These are phyloP conservation scores for Marsdenia floribunda DNA, from an alignment of 257 asterid genomes.

Conservation along the genomic window DNA sequence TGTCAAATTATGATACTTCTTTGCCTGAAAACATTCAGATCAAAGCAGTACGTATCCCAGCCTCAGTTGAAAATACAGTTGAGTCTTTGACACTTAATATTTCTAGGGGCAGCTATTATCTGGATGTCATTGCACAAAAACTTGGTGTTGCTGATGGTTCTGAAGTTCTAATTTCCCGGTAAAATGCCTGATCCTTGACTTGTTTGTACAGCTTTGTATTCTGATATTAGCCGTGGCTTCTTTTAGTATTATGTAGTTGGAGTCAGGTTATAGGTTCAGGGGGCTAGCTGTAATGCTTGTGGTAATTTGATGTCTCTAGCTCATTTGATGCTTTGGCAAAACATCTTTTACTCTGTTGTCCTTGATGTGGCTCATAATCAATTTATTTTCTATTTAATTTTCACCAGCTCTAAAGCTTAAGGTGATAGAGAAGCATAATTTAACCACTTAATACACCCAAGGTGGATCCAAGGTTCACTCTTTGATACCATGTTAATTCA, in stretches of 20 bases:
- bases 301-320: slow-evolving; percentile 5
- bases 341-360: neutral
- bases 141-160: slow-evolving; percentile 62
- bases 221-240: neutral
- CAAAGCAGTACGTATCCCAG: slow-evolving; percentile 58
- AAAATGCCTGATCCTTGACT: neutral
- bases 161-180: slow-evolving; percentile 73
- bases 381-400: neutral
- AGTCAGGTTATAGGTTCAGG: neutral
- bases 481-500: too few relatives aligned
- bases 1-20: slow-evolving; percentile 35
- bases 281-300: neutral
- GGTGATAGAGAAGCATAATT: too few relatives aligned
- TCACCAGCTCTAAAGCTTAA: too few relatives aligned
- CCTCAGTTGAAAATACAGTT: slow-evolving; percentile 43
- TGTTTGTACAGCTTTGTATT: neutral
- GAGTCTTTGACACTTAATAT: slow-evolving; percentile 44
- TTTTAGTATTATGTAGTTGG: neutral
- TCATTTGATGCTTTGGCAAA: neutral
- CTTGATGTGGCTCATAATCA: neutral
- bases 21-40: slow-evolving; percentile 36
- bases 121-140: slow-evolving; percentile 66
- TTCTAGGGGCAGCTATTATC: slow-evolving; percentile 55
- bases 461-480: too few relatives aligned
- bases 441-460: too few relatives aligned